Evolutionary conservation across 257 asterid genomes (phyloP), one percentile per base, ranked within the genome.

Genomic region (Plectranthus barbatus): DNA sequence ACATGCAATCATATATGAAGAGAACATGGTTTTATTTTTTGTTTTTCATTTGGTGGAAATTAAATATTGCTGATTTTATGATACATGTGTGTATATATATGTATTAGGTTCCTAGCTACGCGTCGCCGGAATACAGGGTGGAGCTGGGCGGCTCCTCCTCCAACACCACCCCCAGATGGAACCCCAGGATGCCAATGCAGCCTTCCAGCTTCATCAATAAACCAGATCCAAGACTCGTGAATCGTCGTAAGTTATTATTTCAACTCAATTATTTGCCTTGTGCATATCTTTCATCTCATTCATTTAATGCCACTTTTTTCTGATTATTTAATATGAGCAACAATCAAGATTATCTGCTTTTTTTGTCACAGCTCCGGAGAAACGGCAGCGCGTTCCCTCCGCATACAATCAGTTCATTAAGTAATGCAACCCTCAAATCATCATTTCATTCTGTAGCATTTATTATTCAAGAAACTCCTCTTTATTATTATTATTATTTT

Each of bases 321-420:
- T 31, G 37, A 4, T 2, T 4, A 31, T 1, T 4, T 4, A 31
- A 4, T 31, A 1, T 9, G 36, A n/a, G n/a, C n/a, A n/a, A n/a
- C n/a, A n/a, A n/a, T n/a, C n/a, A n/a, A n/a, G n/a, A n/a, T n/a
- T 20, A 37, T 18, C 9, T 60, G 19, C 13, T 57, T 39, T 20
- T 14, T 26, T 15, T 60, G 47, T 73, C 46, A 37, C 95, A 89
- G 96, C 96, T 59, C 96, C 96, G 19, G 96, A 89, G 87, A 89
- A 89, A 80, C 78, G 96, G 71, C 95, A 86, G 72, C 81, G 96
- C 39, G 91, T 89, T 31, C 96, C 96, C 40, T 89, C 96, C 60
- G 95, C 96, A 21, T 89, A 89, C 81, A 89, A 89, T 74, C 96
- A 89, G 79, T 89, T 89, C 87, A 89, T 89, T 75, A 89, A 86